Base-by-base conservation (phyloP, 208 protist genomes). In the Trypanosoma avium region DNA sequence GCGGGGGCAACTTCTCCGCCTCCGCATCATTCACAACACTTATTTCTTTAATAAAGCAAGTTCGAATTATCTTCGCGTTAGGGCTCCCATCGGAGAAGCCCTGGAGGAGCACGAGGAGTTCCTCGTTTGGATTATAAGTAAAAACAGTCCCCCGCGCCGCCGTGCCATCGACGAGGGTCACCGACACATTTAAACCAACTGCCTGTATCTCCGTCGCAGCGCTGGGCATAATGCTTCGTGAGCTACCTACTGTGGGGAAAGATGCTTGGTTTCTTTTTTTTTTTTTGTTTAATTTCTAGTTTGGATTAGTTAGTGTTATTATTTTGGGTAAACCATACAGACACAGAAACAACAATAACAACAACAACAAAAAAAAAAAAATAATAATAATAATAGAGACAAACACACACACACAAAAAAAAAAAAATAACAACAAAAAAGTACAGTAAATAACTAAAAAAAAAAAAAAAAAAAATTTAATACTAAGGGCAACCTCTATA, bases 51-150 rank as follows among this genome's bases (percentile, higher is more conserved):
- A 95, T 93, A 64, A 84, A 93, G 6, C 54, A 55, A 1, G 82
- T 90, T 35, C 81, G 75, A 9, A 95, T 80, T 56, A 95, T 80
- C 48, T 85, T 86, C 27, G 92, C 71, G 26, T 67, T 80, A 10
- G 76, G 66, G 42, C 73, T 74, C n/a, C 78, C 70, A 17, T 73
- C 75, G 30, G 64, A 58, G 27, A 84, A 58, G 13, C 75, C 73
- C 50, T 82, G 63, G 33, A 93, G 57, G 15, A 95, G 73, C 5
- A 90, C 86, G 43, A 95, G 63, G 29, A 95, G 48, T 7, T 80
- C 84, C 45, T 90, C 78, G 22, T 74, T 70, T 1, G 86, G 77
- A 49, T 89, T 90, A 79, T 92, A 95, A 2, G 90, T 92, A 67
- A 86, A 95, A 38, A 95, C 75, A 21, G 76, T 86, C 15, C 90